Percentiles rank a stretch among this genome's conserved stretches.
Evolutionary conservation across 768 basidiomycete genomes (phyloP).

Genomic region (Calocybe gangraenosa): DNA sequence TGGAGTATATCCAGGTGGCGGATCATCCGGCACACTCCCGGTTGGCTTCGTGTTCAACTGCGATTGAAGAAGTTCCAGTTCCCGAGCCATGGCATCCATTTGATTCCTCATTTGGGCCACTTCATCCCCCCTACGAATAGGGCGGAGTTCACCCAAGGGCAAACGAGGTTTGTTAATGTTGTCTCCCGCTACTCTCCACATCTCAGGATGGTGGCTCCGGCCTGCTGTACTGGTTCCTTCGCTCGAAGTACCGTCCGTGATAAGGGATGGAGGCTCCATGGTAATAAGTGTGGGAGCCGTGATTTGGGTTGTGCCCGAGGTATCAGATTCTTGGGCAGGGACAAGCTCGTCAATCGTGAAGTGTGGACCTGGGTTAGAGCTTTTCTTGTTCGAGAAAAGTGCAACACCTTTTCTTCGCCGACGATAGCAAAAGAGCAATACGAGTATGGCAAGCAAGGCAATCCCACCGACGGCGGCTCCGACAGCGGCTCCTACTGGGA

Average conservation of each 20-base stretch:
- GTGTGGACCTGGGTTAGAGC: not conserved
- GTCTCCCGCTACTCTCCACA: not conserved
- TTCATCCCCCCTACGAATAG: not conserved
- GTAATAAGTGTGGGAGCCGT: not conserved
- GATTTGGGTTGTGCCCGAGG: too few relatives aligned
- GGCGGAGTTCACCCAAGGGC: not conserved
- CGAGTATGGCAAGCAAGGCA: not conserved
- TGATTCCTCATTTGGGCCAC: slow-evolving; percentile 8
- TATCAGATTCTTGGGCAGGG: too few relatives aligned
- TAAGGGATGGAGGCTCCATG: not conserved
- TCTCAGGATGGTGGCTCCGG: not conserved
- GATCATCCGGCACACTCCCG: not conserved
- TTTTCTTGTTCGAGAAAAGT: not conserved
- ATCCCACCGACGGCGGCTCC: slow-evolving; percentile 13
- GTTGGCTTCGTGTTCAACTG: not conserved
- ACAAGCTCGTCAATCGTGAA: slow-evolving; percentile 1
- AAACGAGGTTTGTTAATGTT: not conserved
- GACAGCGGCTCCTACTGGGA: slow-evolving; percentile 8
- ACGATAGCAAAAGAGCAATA: slow-evolving; percentile 5
- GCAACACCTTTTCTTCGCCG: not conserved
- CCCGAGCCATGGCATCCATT: slow-evolving; percentile 7
- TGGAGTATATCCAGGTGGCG: not conserved
- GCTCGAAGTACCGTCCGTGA: not conserved
- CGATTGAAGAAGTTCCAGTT: slow-evolving; percentile 9
- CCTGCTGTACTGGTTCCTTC: not conserved